Evolutionary conservation across 345 rosid species (phyloP), one percentile per base, ranked within the genome.

Genomic region (Triadica sebifera): DNA sequence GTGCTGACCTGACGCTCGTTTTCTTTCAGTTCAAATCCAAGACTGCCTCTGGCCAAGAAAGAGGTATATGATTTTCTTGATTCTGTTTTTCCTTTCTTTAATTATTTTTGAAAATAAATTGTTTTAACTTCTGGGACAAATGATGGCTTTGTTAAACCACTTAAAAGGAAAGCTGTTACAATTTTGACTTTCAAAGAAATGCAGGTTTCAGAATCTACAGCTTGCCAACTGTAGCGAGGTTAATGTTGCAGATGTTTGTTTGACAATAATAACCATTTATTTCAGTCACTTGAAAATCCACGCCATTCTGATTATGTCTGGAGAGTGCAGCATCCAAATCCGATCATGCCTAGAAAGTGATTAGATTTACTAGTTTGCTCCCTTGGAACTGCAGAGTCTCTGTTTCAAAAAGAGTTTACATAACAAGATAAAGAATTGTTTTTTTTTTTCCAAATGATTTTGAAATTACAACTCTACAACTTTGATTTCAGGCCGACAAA

Each of bases 271-370:
- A 66, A 78, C 82, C 84, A 15, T 74, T 73, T 52, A 83, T 81
- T 84, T 93, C 96, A 6, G 89, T 84, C 72, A 95, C 97, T 22
- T 83, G 89, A 77, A 95, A 84, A 67, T 89, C 91, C 78, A 80
- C 45, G 76, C 75, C 45, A 65, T 85, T 77, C 70, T 80, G 45
- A 0, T 41, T 69, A 15, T 79, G 77, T 37, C 76, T 73, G 68
- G 75, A 72, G 22, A 49, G 61, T 39, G 78, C 70, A 50, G 80
- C 73, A 50, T 83, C 86, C 19, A 90, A 69, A 60, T n/a, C 97
- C 87, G 13, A 90, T 70, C 66, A 67, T 83, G 85, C 81, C 87
- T 65, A 89, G 86, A 71, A 95, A 87, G 71, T 87, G 77, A 72
- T 72, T 73, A 67, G 70, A 67, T 79, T 46, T 85, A 19, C 78